Evolutionary conservation across 2,329 filamentous ascomycete species (phyloP), one percentile per base, ranked within the genome.

Genomic region (Neodidymelliopsis sp.): DNA sequence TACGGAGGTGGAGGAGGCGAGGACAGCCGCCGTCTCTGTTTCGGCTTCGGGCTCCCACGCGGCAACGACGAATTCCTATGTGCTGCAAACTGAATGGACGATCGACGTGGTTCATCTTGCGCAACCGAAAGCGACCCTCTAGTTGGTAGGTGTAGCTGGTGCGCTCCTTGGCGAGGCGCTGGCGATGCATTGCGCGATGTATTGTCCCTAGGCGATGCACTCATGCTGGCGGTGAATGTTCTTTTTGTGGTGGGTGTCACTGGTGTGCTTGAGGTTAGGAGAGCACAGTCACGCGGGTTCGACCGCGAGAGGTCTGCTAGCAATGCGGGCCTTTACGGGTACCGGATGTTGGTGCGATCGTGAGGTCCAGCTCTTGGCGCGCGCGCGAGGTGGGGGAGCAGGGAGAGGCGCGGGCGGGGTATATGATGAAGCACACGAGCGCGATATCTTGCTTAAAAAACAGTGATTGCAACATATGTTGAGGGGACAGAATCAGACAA

Each of bases 1-100:
- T 67, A 74, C 73, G 72, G 71, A 41, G 73, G 73, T 52, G 73
- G 73, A 13, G 73, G 73, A 56, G 73, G 73, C 40, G 71, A 74
- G 36, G 71, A 73, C 52, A 75, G 60, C 13, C 71, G 67, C 25
- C 72, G 65, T 53, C 63, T 63, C 41, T 63, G 61, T 43, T 65
- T 67, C 42, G 59, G 54, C 52, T 66, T 71, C 5, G 69, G 70
- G 37, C 60, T 68, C 11, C 68, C 68, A 57, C 59, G 62, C 15
- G 69, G 69, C 6, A 66, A 54, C 13, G 62, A 57, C 27, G 62
- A 41, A 54, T 67, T 68, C 28, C 64, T 49, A 36, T 72, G 69
- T 22, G 69, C 50, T 33, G 69, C 56, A 48, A 75, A 74, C 54
- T 74, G 72, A 22, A 74, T 71, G 6, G 70, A 71, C 13, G 70